These are phyloP conservation scores for Fusarium tjaetaba DNA, from an alignment of 2,329 filamentous ascomycete species.

Conservation along the genomic window DNA sequence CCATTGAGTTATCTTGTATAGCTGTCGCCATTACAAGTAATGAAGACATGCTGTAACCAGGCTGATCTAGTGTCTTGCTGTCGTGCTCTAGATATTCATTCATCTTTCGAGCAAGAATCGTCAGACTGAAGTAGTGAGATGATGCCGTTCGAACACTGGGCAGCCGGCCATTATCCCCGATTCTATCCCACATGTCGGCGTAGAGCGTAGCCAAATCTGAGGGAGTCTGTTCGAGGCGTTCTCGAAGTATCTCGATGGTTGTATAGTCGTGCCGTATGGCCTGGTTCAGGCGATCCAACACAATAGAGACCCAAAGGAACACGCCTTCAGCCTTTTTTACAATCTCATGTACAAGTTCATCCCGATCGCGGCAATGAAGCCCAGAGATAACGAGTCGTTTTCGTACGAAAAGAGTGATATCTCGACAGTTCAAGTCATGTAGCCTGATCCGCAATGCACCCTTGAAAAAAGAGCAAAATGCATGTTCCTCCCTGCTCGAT, in stretches of 20 bases:
- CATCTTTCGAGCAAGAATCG: too few relatives aligned
- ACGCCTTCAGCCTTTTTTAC: background rate
- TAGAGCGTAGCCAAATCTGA: background rate
- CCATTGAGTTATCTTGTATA: too few relatives aligned
- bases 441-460: accelerated
- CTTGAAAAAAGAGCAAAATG: background rate
- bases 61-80: too few relatives aligned
- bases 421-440: background rate
- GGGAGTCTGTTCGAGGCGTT: background rate
- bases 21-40: too few relatives aligned
- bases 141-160: background rate
- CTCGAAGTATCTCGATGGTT: accelerated
- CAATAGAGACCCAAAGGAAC: background rate
- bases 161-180: background rate
- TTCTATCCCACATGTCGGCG: background rate
- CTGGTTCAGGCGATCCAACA: background rate
- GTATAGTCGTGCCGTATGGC: background rate
- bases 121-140: background rate
- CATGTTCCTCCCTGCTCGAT: background rate
- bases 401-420: background rate
- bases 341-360: background rate
- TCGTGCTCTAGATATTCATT: too few relatives aligned
- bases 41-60: too few relatives aligned
- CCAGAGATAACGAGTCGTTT: background rate
- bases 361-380: accelerated